These are phyloP conservation scores for Vitis riparia DNA, from an alignment of 164 flowering plant species.

Conservation along the genomic window DNA sequence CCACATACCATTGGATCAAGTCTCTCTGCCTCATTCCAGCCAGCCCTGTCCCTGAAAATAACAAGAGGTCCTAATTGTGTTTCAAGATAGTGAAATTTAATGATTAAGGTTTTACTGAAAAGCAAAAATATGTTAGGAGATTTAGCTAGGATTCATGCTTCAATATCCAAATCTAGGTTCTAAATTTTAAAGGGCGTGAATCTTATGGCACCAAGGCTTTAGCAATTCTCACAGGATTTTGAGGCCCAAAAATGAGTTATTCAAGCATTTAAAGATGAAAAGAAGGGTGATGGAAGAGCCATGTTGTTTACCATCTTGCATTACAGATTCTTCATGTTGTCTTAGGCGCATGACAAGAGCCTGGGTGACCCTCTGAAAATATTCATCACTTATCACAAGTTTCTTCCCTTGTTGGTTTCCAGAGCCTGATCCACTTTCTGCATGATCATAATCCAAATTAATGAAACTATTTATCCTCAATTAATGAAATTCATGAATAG, in stretches of 20 bases:
- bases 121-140: too few species aligned
- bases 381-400: conserved; percentile 72
- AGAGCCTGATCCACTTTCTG: conserved; percentile 46
- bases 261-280: not conserved
- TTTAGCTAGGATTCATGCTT: not conserved
- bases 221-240: too few species aligned
- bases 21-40: conserved; percentile 95
- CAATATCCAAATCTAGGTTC: not conserved
- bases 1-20: conserved; percentile 81
- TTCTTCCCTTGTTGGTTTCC: conserved; percentile 49
- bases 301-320: conserved; percentile 56
- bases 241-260: not conserved
- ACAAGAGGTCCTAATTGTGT: not conserved
- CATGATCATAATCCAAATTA: conserved; percentile 8
- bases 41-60: conserved; percentile 62
- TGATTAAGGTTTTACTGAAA: not conserved
- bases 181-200: not conserved
- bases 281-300: not conserved
- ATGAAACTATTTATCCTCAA: not conserved
- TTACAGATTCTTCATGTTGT: conserved; percentile 77
- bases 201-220: too few species aligned
- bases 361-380: conserved; percentile 84
- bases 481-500: not conserved
- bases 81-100: not conserved
- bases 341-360: conserved; percentile 86